Evolutionary conservation across 192 early-diverging fungal species (phyloP).

Genomic region (Mortierella hygrophila): DNA sequence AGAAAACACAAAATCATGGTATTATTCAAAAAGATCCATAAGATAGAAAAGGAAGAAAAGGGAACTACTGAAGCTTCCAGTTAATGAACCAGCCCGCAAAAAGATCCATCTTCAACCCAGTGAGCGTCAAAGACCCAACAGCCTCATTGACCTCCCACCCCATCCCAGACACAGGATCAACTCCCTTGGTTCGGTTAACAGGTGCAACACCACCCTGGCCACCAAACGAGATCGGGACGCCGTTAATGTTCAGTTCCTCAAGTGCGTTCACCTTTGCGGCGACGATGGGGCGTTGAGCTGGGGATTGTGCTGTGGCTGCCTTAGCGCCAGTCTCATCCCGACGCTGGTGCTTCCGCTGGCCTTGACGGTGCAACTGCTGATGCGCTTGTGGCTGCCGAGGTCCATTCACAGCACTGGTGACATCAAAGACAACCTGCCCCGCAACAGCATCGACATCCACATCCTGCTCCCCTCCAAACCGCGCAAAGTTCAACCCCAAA

Average conservation of each 20-base stretch:
- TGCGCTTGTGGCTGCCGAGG: background rate
- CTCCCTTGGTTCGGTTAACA: conserved; percentile 9
- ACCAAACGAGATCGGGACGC: conserved; percentile 13
- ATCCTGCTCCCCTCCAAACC: background rate
- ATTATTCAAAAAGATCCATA: background rate
- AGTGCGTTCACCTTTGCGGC: background rate
- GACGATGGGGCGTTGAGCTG: background rate
- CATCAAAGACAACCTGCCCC: background rate
- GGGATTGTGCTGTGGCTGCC: background rate
- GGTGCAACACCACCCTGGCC: background rate
- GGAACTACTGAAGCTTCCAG: conserved; percentile 21
- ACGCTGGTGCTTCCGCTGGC: background rate
- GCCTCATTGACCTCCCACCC: conserved; percentile 29
- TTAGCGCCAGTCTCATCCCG: background rate
- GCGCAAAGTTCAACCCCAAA: conserved; percentile 44
- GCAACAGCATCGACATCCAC: background rate
- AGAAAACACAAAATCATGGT: background rate
- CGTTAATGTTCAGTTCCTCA: conserved; percentile 33
- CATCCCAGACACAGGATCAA: conserved; percentile 19
- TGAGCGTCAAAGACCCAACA: conserved; percentile 28
- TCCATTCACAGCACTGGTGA: background rate
- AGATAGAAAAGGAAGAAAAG: background rate
- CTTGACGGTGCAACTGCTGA: background rate
- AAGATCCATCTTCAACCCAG: conserved; percentile 36
- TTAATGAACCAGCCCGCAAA: conserved; percentile 32